Conservation (phyloP, 129 eudicot species). For the Artemisia argyi region DNA sequence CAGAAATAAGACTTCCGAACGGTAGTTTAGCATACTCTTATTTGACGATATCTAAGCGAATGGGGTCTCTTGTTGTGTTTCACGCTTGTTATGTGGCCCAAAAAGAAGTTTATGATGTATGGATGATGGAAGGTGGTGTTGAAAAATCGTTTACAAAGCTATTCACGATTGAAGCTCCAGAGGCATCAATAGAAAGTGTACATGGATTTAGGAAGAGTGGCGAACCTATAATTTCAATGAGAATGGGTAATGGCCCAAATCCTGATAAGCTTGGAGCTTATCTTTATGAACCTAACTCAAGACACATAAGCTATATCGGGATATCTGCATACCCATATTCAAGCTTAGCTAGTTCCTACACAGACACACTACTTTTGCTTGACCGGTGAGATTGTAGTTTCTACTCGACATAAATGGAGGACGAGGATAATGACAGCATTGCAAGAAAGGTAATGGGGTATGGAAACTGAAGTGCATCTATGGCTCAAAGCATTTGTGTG, state of each 20-base stretch:
- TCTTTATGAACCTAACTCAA: not conserved
- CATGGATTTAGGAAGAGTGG: not conserved
- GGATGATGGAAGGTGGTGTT: slow-evolving; percentile 9
- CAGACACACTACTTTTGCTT: too few species aligned
- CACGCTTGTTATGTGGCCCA: too few species aligned
- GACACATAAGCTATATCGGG: not conserved
- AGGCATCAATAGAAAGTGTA: not conserved
- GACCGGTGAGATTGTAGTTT: too few species aligned
- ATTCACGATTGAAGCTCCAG: not conserved
- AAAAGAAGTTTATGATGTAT: not conserved
- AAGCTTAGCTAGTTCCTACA: too few species aligned
- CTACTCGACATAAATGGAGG: too few species aligned
- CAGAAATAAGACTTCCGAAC: not conserved
- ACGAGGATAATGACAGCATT: too few species aligned
- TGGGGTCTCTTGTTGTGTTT: slow-evolving; percentile 7
- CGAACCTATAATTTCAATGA: not conserved
- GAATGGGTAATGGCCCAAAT: too few species aligned
- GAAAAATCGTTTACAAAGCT: not conserved
- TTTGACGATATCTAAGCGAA: not conserved
- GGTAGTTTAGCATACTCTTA: not conserved
- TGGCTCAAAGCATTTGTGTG: too few species aligned
- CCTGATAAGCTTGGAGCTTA: too few species aligned
- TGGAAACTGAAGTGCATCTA: too few species aligned
- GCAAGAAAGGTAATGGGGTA: too few species aligned
- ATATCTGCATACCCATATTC: not conserved